These are phyloP conservation scores for Coelastrella sp. DNA, from an alignment of 139 green algal genomes.

Conservation along the genomic window DNA sequence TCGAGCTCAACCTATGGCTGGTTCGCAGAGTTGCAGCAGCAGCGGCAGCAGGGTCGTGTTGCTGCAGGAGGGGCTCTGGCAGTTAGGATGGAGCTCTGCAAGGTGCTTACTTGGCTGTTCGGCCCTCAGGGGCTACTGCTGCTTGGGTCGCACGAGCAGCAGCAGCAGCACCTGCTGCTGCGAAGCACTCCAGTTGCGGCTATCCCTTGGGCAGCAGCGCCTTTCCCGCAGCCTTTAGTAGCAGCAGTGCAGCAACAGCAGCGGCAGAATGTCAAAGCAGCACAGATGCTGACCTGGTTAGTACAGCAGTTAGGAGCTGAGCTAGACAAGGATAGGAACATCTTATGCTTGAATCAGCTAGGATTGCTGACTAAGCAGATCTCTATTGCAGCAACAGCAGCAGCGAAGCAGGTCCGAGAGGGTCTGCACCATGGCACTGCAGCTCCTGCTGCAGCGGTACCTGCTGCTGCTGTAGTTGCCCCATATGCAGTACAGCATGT, in stretches of 20 bases:
- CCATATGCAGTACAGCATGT: not conserved
- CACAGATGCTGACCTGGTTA: not conserved
- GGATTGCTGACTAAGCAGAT: not conserved
- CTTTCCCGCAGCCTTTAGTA: not conserved
- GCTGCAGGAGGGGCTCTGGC: not conserved
- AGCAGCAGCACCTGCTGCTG: no score
- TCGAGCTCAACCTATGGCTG: not conserved
- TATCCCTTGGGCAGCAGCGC: not conserved
- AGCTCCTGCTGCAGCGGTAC: not conserved
- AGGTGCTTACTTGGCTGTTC: slow-evolving; percentile 27
- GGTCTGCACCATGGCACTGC: not conserved
- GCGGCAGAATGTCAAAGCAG: not conserved
- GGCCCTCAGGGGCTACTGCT: not conserved
- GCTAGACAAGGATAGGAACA: not conserved
- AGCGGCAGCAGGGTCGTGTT: not conserved
- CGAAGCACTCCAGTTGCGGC: no score
- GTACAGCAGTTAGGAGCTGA: slow-evolving; percentile 11
- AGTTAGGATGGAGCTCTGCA: slow-evolving; percentile 32
- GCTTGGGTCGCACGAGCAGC: not conserved
- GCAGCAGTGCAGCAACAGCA: not conserved
- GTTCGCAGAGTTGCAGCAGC: not conserved
- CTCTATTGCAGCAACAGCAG: not conserved
- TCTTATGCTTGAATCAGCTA: slow-evolving; percentile 13
- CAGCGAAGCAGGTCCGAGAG: not conserved
- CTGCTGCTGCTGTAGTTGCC: not conserved